Evolutionary conservation across 2,329 filamentous ascomycete genomes (phyloP).

Genomic region (Fusarium sp.): DNA sequence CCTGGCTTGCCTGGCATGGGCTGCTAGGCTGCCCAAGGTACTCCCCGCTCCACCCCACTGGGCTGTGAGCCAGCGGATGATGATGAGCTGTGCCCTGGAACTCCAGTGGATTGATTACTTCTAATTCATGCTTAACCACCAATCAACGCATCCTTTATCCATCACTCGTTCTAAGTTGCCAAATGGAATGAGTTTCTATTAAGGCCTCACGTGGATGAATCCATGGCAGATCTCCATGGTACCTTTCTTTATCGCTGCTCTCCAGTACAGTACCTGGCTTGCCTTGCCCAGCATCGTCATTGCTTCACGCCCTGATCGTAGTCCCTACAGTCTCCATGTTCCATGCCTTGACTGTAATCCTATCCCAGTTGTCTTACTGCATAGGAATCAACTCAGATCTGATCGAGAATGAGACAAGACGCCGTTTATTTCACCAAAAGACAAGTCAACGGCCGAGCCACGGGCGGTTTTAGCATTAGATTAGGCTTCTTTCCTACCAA

Average conservation of each 20-base stretch:
- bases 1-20: neutral
- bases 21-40: neutral
- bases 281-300: neutral
- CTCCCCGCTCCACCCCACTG: constrained; percentile 1
- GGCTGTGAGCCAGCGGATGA: neutral
- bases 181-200: constrained; percentile 9
- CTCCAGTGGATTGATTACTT: constrained; percentile 13
- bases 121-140: constrained; percentile 25
- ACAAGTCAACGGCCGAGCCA: constrained; percentile 30
- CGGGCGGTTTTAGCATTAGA: constrained; percentile 6
- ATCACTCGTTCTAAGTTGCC: neutral
- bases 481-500: neutral
- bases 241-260: neutral
- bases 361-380: neutral
- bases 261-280: neutral
- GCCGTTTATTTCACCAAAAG: constrained; percentile 20
- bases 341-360: neutral
- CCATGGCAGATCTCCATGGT: neutral
- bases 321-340: neutral
- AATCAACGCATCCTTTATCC: neutral
- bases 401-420: neutral
- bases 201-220: neutral
- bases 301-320: neutral
- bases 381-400: neutral
- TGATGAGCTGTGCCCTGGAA: constrained; percentile 28